A percentile compares a stretch with the other conserved stretches of the same genome.
Evolutionary conservation across 2,329 filamentous ascomycete species (phyloP).

Genomic region (Aureobasidium sp.): DNA sequence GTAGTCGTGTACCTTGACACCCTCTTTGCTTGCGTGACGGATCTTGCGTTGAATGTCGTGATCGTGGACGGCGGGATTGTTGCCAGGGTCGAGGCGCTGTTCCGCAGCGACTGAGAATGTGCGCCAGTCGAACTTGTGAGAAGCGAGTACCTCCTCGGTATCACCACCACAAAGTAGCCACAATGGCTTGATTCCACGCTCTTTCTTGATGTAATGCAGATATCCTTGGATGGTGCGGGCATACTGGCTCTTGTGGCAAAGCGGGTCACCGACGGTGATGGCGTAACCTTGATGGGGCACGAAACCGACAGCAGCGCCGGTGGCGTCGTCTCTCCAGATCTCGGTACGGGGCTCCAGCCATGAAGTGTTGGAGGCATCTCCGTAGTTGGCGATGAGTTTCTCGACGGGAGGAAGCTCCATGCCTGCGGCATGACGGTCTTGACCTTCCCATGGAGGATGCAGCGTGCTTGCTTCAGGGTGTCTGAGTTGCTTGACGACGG

Average conservation of each 20-base stretch:
- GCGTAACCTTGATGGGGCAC: constrained; percentile 70
- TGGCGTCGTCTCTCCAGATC: constrained; percentile 73
- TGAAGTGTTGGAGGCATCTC: constrained; percentile 86
- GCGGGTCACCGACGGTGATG: constrained; percentile 79
- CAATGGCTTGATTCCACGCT: constrained; percentile 66
- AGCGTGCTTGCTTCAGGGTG: constrained; percentile 84
- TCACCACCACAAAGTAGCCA: constrained; percentile 83
- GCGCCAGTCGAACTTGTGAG: constrained; percentile 70
- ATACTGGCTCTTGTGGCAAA: constrained; percentile 75
- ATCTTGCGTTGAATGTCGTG: constrained; percentile 66
- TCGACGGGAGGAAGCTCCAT: constrained; percentile 65
- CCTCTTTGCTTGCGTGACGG: constrained; percentile 72
- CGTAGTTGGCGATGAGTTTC: constrained; percentile 90
- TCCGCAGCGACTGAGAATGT: constrained; percentile 83
- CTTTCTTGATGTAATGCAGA: constrained; percentile 65
- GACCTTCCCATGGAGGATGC: constrained; percentile 55
- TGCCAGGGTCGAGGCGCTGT: constrained; percentile 70
- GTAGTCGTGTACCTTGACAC: constrained; percentile 71
- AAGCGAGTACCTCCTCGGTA: constrained; percentile 71
- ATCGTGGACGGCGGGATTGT: constrained; percentile 61
- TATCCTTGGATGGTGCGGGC: constrained; percentile 65
- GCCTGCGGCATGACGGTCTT: constrained; percentile 41
- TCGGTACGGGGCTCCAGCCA: constrained; percentile 87
- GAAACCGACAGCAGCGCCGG: constrained; percentile 79
- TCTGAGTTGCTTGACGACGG: constrained; percentile 58